Conservation (phyloP, 2,329 filamentous ascomycete species). For the Arthrobotrys megalospora region DNA sequence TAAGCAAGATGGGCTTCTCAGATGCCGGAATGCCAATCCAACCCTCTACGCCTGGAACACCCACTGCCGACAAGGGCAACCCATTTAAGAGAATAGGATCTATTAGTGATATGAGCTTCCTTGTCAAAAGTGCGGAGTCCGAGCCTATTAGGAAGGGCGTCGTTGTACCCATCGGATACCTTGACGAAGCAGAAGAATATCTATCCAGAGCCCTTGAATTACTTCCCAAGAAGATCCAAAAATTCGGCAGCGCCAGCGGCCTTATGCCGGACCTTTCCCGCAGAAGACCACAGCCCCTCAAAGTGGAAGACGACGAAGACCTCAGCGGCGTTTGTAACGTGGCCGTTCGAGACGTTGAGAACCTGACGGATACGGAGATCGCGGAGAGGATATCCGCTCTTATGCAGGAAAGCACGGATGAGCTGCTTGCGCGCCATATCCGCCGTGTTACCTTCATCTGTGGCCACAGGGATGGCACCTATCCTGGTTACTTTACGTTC, state of each 20-base stretch:
- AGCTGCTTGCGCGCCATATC: constrained; percentile 84
- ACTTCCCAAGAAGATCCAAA: constrained; percentile 75
- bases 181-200: constrained; percentile 93
- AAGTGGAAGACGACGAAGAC: constrained; percentile 74
- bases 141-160: constrained; percentile 92
- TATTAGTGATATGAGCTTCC: constrained; percentile 95
- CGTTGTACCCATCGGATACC: constrained; percentile 90
- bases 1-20: constrained; percentile 91
- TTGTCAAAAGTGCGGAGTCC: constrained; percentile 79
- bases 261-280: constrained; percentile 81
- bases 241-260: constrained; percentile 71
- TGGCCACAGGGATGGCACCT: constrained; percentile 91
- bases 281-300: constrained; percentile 73
- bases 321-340: constrained; percentile 93
- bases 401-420: constrained; percentile 84
- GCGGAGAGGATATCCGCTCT: constrained; percentile 81
- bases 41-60: constrained; percentile 86
- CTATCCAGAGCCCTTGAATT: constrained; percentile 86
- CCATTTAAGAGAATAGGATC: constrained; percentile 88
- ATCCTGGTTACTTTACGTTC: constrained; percentile 99
- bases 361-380: constrained; percentile 84
- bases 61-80: constrained; percentile 74
- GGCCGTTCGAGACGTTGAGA: constrained; percentile 89
- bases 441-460: constrained; percentile 97
- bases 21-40: constrained; percentile 86